Evolutionary conservation across 495 filamentous ascomycete species (phyloP), one percentile per base, ranked within the genome.

Genomic region (Talaromyces thailandensis): DNA sequence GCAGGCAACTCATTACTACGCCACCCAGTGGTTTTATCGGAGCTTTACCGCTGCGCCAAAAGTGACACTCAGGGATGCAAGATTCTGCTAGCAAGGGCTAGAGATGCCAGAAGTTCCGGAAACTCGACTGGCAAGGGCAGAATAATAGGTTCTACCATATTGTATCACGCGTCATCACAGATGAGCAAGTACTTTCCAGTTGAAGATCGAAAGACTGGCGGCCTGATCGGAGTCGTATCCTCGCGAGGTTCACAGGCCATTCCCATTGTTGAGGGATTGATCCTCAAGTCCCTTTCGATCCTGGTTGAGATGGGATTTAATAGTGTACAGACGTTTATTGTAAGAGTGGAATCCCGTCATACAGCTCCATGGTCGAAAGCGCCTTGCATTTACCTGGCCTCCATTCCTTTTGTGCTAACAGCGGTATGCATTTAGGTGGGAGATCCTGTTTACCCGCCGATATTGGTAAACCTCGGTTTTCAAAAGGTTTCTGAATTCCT

Each of bases 401-500:
- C 28, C 35, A 16, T 31, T 18, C 16, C 6, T 35, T 18, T 58
- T 9, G 9, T 58, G 23, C 29, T 35, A 37, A 58, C 12, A 35
- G 16, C 31, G 29, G 16, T 28, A 7, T 14, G 18, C 21, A 40
- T 21, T 8, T 28, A 60, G 58, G 58, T 60, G 11, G 58, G 24
- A 37, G 58, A 60, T 29, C 21, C 58, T 6, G 35, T 60, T 21
- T 60, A 43, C 23, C 58, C 58, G 26, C 18, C 58, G 4, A 60
- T 43, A 23, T 28, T 60, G 35, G 25, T 43, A 12, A 60, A 45
- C 16, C 32, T 60, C 25, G 58, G 58, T 8, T 60, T 60, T 45
- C 58, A 60, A 29, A 37, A 43, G 35, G 58, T 60, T n/a, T 60
- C 58, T 12, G 58, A 60, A 31, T 60, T 60, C 50, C 58, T 60